Percentiles rank a stretch among this genome's conserved stretches.
These are phyloP conservation scores for Ilex aquifolium DNA, from an alignment of 257 asterid species.

Conservation along the genomic window DNA sequence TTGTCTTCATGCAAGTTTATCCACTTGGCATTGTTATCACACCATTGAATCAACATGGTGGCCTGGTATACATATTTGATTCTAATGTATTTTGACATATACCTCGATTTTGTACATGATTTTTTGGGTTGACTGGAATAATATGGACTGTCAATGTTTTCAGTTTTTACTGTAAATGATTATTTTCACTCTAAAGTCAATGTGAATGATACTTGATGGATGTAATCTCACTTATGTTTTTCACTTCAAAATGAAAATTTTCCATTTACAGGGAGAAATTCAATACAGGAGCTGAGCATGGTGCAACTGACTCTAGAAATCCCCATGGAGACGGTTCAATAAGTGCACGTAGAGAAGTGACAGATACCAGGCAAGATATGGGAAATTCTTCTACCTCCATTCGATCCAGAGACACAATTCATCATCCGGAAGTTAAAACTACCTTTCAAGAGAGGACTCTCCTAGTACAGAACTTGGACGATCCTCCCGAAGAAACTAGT, in stretches of 20 bases:
- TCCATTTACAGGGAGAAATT: slow-evolving; percentile 35
- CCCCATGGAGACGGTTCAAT: background rate
- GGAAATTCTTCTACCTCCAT: slow-evolving; percentile 16
- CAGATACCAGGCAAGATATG: slow-evolving; percentile 14
- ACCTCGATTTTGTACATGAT: too few species aligned
- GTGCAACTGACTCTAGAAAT: slow-evolving; percentile 12
- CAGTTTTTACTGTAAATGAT: too few species aligned
- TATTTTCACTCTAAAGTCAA: too few species aligned
- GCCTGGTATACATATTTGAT: too few species aligned
- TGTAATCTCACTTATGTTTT: too few species aligned
- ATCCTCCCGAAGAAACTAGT: slow-evolving; percentile 19
- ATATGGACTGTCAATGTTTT: too few species aligned
- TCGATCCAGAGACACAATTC: slow-evolving; percentile 9
- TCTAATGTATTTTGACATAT: too few species aligned
- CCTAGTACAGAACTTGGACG: slow-evolving; percentile 14
- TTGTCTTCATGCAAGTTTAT: too few species aligned
- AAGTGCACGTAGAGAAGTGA: slow-evolving; percentile 9
- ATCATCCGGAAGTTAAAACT: slow-evolving; percentile 12
- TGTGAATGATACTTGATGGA: too few species aligned
- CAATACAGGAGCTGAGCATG: slow-evolving; percentile 18
- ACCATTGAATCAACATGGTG: too few species aligned
- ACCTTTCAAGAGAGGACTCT: slow-evolving; percentile 8
- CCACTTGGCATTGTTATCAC: too few species aligned
- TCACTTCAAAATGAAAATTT: background rate
- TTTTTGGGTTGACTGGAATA: too few species aligned